These are phyloP conservation scores for Phaeophleospora eucalypticola DNA, from an alignment of 2,329 filamentous ascomycete species.

Conservation along the genomic window DNA sequence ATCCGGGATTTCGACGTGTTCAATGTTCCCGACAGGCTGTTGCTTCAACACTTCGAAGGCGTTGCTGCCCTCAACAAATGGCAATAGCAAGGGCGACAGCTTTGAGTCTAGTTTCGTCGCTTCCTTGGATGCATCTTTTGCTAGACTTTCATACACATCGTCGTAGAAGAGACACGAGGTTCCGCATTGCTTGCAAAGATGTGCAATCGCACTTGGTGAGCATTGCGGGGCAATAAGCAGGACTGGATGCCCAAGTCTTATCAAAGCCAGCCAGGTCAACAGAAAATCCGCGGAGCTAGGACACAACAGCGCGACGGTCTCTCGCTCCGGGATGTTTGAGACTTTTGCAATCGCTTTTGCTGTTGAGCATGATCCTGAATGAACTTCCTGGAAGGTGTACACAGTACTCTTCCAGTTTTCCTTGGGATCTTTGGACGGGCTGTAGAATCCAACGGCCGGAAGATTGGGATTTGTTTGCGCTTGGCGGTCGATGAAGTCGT, in stretches of 20 bases:
- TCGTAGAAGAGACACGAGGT: slow-evolving; percentile 47
- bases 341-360: slow-evolving; percentile 31
- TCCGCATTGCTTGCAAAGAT: slow-evolving; percentile 49
- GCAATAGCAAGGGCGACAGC: slow-evolving; percentile 9
- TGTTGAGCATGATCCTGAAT: slow-evolving; percentile 34
- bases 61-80: slow-evolving; percentile 8
- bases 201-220: slow-evolving; percentile 45
- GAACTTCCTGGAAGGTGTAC: slow-evolving; percentile 37
- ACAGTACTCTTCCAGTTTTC: slow-evolving; percentile 21
- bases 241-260: slow-evolving; percentile 52
- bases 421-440: slow-evolving; percentile 21
- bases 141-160: slow-evolving; percentile 35
- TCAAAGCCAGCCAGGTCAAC: slow-evolving; percentile 57
- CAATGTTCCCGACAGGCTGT: neutral
- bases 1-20: neutral
- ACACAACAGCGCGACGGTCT: slow-evolving; percentile 52
- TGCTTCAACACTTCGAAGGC: slow-evolving; percentile 8
- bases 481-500: slow-evolving; percentile 49
- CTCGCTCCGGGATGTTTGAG: slow-evolving; percentile 13
- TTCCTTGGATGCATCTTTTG: slow-evolving; percentile 23
- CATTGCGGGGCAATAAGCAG: slow-evolving; percentile 55
- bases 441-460: slow-evolving; percentile 51
- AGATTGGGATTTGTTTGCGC: slow-evolving; percentile 36
- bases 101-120: neutral
- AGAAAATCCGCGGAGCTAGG: slow-evolving; percentile 56